A percentile compares a stretch with the other conserved stretches of the same genome.
Evolutionary conservation across 2,329 filamentous ascomycete genomes (phyloP).

Genomic region (Didymellaceae sp.): DNA sequence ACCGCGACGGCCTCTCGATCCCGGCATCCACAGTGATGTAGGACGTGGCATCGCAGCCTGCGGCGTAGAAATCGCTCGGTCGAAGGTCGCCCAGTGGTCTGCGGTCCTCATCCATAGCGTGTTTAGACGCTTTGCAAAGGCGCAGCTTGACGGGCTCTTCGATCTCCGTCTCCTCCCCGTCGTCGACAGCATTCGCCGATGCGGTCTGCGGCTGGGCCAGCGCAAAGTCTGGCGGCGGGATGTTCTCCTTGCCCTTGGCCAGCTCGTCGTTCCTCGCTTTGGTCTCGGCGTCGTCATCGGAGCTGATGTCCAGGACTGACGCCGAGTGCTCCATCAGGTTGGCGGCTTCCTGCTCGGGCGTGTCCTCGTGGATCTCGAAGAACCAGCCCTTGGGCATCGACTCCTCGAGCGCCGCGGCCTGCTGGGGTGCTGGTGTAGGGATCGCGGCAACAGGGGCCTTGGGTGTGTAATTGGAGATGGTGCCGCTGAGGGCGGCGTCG

Average conservation of each 20-base stretch:
- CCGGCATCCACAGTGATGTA: slow-evolving; percentile 47
- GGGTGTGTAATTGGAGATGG: slow-evolving; percentile 67
- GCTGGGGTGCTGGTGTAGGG: slow-evolving; percentile 43
- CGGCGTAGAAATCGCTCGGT: slow-evolving; percentile 48
- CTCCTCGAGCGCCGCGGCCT: slow-evolving; percentile 54
- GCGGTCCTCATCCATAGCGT: slow-evolving; percentile 51
- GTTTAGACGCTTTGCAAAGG: slow-evolving; percentile 37
- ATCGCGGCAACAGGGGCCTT: slow-evolving; percentile 47
- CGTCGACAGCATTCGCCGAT: slow-evolving; percentile 15
- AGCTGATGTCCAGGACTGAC: slow-evolving; percentile 84
- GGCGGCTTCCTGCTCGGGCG: slow-evolving; percentile 85
- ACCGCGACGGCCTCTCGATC: slow-evolving; percentile 43
- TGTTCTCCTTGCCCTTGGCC: slow-evolving; percentile 85
- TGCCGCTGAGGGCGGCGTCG: slow-evolving; percentile 81
- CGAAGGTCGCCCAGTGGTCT: slow-evolving; percentile 46
- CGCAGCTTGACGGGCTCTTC: slow-evolving; percentile 37
- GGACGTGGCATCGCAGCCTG: slow-evolving; percentile 44
- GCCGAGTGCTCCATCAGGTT: slow-evolving; percentile 93
- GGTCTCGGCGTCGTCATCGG: slow-evolving; percentile 76
- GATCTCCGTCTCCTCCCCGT: slow-evolving; percentile 22
- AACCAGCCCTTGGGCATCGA: slow-evolving; percentile 71
- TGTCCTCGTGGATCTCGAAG: slow-evolving; percentile 95
- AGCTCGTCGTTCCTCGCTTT: slow-evolving; percentile 63
- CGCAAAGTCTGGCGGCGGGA: slow-evolving; percentile 68
- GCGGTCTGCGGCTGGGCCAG: slow-evolving; percentile 25